Evolutionary conservation across 257 asterid species (phyloP), one percentile per base, ranked within the genome.

Genomic region (Fraxinus quadrangulata): DNA sequence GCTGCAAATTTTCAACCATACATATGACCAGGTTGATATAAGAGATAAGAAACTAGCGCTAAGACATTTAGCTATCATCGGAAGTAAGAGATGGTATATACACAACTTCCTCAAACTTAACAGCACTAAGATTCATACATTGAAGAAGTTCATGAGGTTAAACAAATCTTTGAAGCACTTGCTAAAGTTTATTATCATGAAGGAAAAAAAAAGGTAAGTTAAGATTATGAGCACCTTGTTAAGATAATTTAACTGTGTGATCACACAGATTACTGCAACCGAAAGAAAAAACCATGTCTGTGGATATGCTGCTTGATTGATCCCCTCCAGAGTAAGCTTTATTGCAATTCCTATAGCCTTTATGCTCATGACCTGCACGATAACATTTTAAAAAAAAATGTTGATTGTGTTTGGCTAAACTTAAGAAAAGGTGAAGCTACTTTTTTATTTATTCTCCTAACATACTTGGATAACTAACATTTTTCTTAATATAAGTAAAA

Each of bases 331-430:
- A 5, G 94, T 92, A 74, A 92, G 97, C 83, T 89, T 94, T 39
- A 94, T 92, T 51, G 97, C 98, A 71, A 92, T 94, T 51, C 98
- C 98, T 39, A 94, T 86, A 5, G 97, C 95, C 87, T 94, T 94
- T 79, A 94, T 87, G 89, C 98, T 94, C 73, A 94, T 85, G 78
- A 94, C 97, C 98, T 92, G 87, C 63, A 81, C 2, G 61, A 49
- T 6, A 6, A 7, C 28, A 31, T 71, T 26, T 26, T 13, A 74
- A 66, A 59, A 26, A 42, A 40, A 26, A 67, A 74, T 24, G 4
- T 6, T 24, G 69, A 63, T 23, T 7, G 2, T 31, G 31, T 23
- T 2, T 26, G 31, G 36, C 34, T 1, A 21, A 61, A 12, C 33
- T 21, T 61, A 8, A 54, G 14, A 45, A 73, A 39, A 36, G 33